Conservation (phyloP, 2,329 filamentous ascomycete species). For the Plenodomus biglobosus region DNA sequence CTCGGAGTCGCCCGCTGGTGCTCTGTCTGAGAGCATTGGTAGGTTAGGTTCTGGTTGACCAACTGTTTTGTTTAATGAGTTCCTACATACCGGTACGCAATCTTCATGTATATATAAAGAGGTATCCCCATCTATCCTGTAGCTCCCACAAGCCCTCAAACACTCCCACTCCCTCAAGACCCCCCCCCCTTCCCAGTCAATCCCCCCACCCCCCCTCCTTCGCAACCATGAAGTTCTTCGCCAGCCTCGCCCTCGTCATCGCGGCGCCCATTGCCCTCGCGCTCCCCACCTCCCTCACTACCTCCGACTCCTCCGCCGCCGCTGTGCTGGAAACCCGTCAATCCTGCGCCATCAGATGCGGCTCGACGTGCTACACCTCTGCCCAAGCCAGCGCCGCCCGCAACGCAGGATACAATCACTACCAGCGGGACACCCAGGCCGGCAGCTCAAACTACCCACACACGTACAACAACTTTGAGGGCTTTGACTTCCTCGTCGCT, state of each 20-base stretch:
- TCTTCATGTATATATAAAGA: no score
- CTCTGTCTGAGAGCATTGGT: background rate
- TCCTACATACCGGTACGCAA: no score
- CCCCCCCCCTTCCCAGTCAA: background rate
- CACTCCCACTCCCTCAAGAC: no score
- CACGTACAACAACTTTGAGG: conserved; percentile 63
- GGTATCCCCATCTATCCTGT: no score
- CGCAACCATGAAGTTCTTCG: conserved; percentile 22
- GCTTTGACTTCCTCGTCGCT: conserved; percentile 59
- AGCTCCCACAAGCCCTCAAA: no score
- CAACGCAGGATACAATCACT: conserved; percentile 55
- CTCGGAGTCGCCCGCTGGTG: conserved; percentile 21
- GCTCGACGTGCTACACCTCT: conserved; percentile 55
- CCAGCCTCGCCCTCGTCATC: conserved; percentile 18
- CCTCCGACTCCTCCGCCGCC: conserved; percentile 9
- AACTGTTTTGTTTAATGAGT: no score
- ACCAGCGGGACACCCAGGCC: conserved; percentile 45
- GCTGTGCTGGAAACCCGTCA: conserved; percentile 41
- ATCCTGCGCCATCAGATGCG: conserved; percentile 55
- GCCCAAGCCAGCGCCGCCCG: conserved; percentile 54
- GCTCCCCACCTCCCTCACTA: conserved; percentile 19
- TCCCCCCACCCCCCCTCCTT: conserved; percentile 9
- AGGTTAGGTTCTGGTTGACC: no score
- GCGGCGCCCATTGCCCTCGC: conserved; percentile 20
- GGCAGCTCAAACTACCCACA: conserved; percentile 58